A percentile compares a stretch with the other conserved stretches of the same genome.
phyloP scores from a whole-genome alignment of 768 basidiomycete species.

The Naganishia randhawae region DNA sequence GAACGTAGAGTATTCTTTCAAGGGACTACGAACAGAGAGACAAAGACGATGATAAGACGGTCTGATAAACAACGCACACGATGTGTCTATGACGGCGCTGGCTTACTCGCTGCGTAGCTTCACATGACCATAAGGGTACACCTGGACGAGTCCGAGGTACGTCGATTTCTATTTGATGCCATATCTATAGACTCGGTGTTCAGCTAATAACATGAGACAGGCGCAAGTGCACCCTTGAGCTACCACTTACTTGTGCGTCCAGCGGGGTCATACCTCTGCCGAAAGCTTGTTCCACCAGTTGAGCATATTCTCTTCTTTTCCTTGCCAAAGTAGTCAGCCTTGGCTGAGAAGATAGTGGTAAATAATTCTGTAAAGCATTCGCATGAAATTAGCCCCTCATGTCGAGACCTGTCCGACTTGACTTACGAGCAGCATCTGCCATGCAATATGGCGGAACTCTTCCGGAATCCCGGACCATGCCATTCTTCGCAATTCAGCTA shows the following conservation, averaged over 20 bases:
- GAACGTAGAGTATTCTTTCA: slow-evolving; percentile 93
- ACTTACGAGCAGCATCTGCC: slow-evolving; percentile 87
- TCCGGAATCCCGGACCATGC: slow-evolving; percentile 91
- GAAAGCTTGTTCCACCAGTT: slow-evolving; percentile 84
- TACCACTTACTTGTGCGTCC: slow-evolving; percentile 61
- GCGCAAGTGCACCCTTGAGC: neutral
- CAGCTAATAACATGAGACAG: neutral
- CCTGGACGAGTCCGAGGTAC: slow-evolving; percentile 93
- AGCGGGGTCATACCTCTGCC: slow-evolving; percentile 76
- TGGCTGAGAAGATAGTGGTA: slow-evolving; percentile 74
- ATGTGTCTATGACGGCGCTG: neutral
- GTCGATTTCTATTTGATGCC: slow-evolving; percentile 99
- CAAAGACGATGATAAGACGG: neutral
- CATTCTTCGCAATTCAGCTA: slow-evolving; percentile 72
- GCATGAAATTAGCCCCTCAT: neutral
- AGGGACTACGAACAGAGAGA: slow-evolving; percentile 61
- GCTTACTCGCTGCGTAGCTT: slow-evolving; percentile 78
- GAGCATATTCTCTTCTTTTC: slow-evolving; percentile 87
- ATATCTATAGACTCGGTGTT: slow-evolving; percentile 59
- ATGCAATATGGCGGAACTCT: slow-evolving; percentile 82
- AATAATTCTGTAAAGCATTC: slow-evolving; percentile 69
- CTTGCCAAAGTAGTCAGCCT: slow-evolving; percentile 73
- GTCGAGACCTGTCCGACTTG: neutral
- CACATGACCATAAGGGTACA: slow-evolving; percentile 84
- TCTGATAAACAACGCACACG: neutral